Base-by-base conservation (phyloP, 345 rosid genomes). In the Acer yangbiense region DNA sequence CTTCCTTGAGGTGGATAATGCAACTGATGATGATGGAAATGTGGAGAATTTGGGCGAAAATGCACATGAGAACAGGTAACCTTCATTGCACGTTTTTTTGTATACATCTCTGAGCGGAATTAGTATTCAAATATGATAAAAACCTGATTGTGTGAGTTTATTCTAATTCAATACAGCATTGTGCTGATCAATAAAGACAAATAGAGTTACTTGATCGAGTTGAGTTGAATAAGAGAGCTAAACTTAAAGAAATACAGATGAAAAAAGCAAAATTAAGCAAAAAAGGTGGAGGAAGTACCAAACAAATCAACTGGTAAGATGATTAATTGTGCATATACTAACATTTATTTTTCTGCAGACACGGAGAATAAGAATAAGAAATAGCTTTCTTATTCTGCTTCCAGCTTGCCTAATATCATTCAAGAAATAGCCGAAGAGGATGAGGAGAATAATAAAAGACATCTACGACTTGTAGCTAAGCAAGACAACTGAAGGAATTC, bases 361-460 rank as follows among this genome's bases (percentile, higher is more conserved):
- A 25, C n/a, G n/a, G n/a, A n/a, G n/a, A n/a, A n/a, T n/a, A n/a
- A n/a, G n/a, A n/a, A n/a, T n/a, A n/a, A n/a, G n/a, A n/a, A n/a
- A n/a, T n/a, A 71, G 25, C 68, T 63, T 80, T 41, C 44, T 20
- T 75, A 55, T 64, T 50, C 48, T 72, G 4, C 17, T 7, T 75
- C 73, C 86, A 95, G 96, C 79, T 77, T 95, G 84, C 83, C 93
- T 7, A 82, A 88, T 68, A 94, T 96, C 71, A 79, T 94, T 62
- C 72, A 88, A 79, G 95, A 96, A 87, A 94, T 96, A 84, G 87
- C 89, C 3, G 85, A 81, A 82, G 99, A 96, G 75, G 97, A 94
- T 50, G 90, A 88, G 75, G 94, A 91, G 79, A 92, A 89, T 87
- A 83, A 86, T 39, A 92, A 88, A 39, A 85, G 85, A 81, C 93